A percentile compares a stretch with the other conserved stretches of the same genome.
These are phyloP conservation scores for Kodamaea derodonti DNA, from an alignment of 1,139 yeast species.

Conservation along the genomic window DNA sequence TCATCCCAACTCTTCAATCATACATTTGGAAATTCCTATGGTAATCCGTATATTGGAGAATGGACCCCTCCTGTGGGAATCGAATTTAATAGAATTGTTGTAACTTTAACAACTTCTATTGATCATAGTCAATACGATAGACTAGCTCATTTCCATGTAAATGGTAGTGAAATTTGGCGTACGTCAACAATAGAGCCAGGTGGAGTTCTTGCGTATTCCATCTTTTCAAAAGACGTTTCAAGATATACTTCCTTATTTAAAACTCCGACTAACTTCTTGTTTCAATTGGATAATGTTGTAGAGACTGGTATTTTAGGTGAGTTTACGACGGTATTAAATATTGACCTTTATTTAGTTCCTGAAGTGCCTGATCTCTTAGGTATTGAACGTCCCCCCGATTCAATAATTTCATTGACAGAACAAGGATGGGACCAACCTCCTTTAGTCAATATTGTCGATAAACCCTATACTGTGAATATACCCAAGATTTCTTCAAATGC, in stretches of 20 bases:
- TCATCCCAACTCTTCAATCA: constrained; percentile 37
- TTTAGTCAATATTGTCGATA: constrained; percentile 35
- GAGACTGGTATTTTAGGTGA: constrained; percentile 56
- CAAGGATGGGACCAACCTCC: constrained; percentile 21
- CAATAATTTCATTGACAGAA: constrained; percentile 28
- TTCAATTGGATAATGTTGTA: constrained; percentile 66
- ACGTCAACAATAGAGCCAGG: constrained; percentile 84
- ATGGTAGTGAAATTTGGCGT: constrained; percentile 74
- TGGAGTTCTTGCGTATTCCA: constrained; percentile 35
- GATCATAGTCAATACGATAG: constrained; percentile 76
- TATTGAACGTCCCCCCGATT: constrained; percentile 27
- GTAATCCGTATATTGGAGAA: constrained; percentile 41
- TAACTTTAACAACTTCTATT: constrained; percentile 56
- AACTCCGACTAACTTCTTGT: constrained; percentile 23
- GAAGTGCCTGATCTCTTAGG: constrained; percentile 16
- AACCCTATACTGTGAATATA: constrained; percentile 29
- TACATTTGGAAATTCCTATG: constrained; percentile 59
- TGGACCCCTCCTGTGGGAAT: constrained; percentile 36
- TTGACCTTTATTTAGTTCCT: constrained; percentile 44
- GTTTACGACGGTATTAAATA: constrained; percentile 51
- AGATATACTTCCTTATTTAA: constrained; percentile 51
- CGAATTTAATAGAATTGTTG: constrained; percentile 56
- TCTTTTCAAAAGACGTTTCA: constrained; percentile 61
- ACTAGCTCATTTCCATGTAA: constrained; percentile 63
- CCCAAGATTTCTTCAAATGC: constrained; percentile 48